Conservation (phyloP, 2,329 filamentous ascomycete species). For the Neofusicoccum sp. region DNA sequence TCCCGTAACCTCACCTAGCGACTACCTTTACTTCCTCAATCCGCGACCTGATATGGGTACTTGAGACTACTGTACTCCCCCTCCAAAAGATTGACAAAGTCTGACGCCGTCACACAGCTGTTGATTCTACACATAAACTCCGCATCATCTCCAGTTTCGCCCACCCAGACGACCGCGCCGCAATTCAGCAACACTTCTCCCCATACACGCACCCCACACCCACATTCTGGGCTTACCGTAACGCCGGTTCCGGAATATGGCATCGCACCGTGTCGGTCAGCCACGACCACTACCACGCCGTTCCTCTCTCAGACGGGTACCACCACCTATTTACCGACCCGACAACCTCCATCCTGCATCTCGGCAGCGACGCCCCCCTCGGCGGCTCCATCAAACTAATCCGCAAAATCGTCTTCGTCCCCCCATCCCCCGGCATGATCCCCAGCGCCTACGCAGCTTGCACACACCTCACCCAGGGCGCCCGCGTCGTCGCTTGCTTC, state of each 20-base stretch:
- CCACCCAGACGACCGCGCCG: conserved; percentile 38
- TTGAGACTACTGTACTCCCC: background rate
- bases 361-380: conserved; percentile 61
- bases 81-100: background rate
- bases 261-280: background rate
- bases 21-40: conserved; percentile 61
- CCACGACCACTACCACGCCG: conserved; percentile 59
- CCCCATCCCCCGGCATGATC: conserved; percentile 31
- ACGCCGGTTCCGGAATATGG: conserved; percentile 20
- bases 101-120: background rate
- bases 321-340: conserved; percentile 67
- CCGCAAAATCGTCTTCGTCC: conserved; percentile 57
- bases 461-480: conserved; percentile 56
- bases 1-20: conserved; percentile 53
- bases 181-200: conserved; percentile 25
- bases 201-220: conserved; percentile 21
- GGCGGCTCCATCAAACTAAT: conserved; percentile 57
- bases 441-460: conserved; percentile 58
- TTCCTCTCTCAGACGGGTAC: conserved; percentile 64
- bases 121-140: conserved; percentile 57
- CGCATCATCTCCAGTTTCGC: conserved; percentile 62
- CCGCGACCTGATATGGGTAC: conserved; percentile 42
- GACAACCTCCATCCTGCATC: conserved; percentile 52
- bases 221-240: conserved; percentile 27
- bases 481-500: conserved; percentile 53